These are phyloP conservation scores for Iberis pinnata DNA, from an alignment of 345 rosid genomes.

Conservation along the genomic window DNA sequence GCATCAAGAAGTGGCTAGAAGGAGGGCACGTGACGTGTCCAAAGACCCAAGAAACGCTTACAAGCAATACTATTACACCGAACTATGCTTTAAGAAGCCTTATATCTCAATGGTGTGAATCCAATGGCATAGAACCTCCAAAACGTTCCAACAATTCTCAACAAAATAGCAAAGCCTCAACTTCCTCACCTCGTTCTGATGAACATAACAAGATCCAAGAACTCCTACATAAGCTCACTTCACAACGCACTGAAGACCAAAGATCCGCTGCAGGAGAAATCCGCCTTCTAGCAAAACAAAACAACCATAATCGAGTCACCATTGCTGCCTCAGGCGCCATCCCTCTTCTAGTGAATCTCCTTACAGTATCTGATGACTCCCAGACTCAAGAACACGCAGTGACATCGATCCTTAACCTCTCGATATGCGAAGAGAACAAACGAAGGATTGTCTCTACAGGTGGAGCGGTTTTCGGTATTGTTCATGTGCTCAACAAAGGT, in stretches of 20 bases:
- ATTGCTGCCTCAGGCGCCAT: slow-evolving; percentile 87
- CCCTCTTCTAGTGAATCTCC: slow-evolving; percentile 60
- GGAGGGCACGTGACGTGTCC: slow-evolving; percentile 88
- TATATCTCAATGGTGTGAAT: slow-evolving; percentile 95
- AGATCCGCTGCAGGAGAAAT: slow-evolving; percentile 71
- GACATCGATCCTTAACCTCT: slow-evolving; percentile 83
- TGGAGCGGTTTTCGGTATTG: slow-evolving; percentile 74
- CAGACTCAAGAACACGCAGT: slow-evolving; percentile 71
- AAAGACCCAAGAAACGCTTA: slow-evolving; percentile 74
- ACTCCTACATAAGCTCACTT: slow-evolving; percentile 73
- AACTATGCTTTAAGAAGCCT: slow-evolving; percentile 91
- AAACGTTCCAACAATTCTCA: slow-evolving; percentile 63
- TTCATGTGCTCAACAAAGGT: slow-evolving; percentile 79
- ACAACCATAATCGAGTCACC: slow-evolving; percentile 76
- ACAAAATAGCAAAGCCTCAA: slow-evolving; percentile 51
- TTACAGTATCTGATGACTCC: slow-evolving; percentile 51
- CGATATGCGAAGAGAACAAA: slow-evolving; percentile 74
- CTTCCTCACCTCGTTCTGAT: slow-evolving; percentile 57
- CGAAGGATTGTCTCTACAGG: slow-evolving; percentile 79
- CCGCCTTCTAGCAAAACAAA: slow-evolving; percentile 69
- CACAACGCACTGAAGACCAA: slow-evolving; percentile 68
- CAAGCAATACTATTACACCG: slow-evolving; percentile 62
- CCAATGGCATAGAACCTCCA: slow-evolving; percentile 81
- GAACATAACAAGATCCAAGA: slow-evolving; percentile 62
- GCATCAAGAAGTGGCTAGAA: slow-evolving; percentile 95